Evolutionary conservation across 192 early-diverging fungal species (phyloP), one percentile per base, ranked within the genome.

Genomic region (Coemansia sp.): DNA sequence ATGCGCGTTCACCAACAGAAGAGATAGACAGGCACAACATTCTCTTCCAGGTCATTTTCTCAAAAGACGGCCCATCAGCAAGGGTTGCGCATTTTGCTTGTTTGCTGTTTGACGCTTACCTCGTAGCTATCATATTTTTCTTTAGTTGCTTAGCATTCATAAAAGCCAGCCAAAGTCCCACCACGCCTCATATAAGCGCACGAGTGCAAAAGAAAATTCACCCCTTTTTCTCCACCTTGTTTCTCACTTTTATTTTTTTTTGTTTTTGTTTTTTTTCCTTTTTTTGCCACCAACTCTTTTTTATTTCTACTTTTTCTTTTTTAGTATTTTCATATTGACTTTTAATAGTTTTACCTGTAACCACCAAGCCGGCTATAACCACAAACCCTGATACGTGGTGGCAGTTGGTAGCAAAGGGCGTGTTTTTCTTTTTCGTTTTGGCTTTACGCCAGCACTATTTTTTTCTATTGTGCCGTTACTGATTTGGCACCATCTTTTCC

Each of bases 141-240:
- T 45, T 43, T 37, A 18, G n/a, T 20, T 18, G 4, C 20, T 8
- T 18, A 41, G 14, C 38, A 28, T 36, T 59, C 33, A 59, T 22
- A 36, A 59, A 36, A 36, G 34, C 12, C n/a, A 34, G 34, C 57
- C 33, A 59, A 45, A 38, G 22, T 61, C 20, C 22, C 60, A 61
- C 39, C 60, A 43, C 39, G 60, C 60, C 60, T 61, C 60, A 12
- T 39, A 45, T 39, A 45, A 45, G 60, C 60, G 43, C 60, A n/a
- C 38, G 34, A 59, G 57, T 8, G 57, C 57, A 59, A 59, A 36
- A 59, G 11, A 45, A n/a, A 61, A 43, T 43, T 38, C 39, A 14
- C 22, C 17, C 5, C 60, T 45, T 61, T 45, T 61, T 43, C 38
- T 61, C 14, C 12, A 48, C 45, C 45, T 56, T 56, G 20, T n/a